phyloP scores from a whole-genome alignment of 2,329 filamentous ascomycete genomes.

The Chaetomium olivaceum region DNA sequence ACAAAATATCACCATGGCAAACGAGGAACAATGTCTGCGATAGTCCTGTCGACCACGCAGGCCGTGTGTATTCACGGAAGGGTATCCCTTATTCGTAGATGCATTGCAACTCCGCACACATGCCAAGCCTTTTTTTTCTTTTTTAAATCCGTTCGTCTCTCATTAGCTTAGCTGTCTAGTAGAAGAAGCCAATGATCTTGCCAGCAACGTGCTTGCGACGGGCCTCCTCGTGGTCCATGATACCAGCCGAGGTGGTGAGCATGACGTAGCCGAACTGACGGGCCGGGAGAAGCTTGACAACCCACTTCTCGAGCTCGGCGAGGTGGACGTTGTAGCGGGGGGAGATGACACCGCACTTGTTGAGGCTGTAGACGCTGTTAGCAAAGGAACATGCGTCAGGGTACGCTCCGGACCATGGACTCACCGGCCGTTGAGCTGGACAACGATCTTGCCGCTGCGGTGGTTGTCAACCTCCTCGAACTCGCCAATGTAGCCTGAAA shows the following conservation, averaged over 20 bases:
- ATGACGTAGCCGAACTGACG: constrained; percentile 99
- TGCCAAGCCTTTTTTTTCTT: constrained; percentile 20
- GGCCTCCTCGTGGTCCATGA: constrained; percentile 99
- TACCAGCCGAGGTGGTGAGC: constrained; percentile 97
- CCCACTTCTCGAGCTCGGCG: constrained; percentile 98
- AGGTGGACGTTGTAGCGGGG: constrained; percentile 99
- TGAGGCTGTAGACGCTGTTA: constrained; percentile 55
- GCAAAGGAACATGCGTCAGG: not conserved
- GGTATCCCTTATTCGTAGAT: constrained; percentile 30
- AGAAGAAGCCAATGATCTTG: constrained; percentile 99
- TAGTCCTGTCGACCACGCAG: constrained; percentile 15
- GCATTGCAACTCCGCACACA: constrained; percentile 25
- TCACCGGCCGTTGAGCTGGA: constrained; percentile 92
- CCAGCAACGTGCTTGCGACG: constrained; percentile 97
- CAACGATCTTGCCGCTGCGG: constrained; percentile 99
- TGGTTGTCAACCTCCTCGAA: constrained; percentile 99
- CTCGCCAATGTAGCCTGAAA: constrained; percentile 93
- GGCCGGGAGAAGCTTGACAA: constrained; percentile 96
- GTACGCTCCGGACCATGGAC: constrained; percentile 28
- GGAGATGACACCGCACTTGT: constrained; percentile 99
- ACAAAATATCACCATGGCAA: not conserved
- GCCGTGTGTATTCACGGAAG: constrained; percentile 23
- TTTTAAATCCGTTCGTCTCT: constrained; percentile 24
- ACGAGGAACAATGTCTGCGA: not conserved
- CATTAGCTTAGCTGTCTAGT: constrained; percentile 56